Conservation (phyloP, 2,329 filamentous ascomycete genomes). For the Cytospora paraplurivora region DNA sequence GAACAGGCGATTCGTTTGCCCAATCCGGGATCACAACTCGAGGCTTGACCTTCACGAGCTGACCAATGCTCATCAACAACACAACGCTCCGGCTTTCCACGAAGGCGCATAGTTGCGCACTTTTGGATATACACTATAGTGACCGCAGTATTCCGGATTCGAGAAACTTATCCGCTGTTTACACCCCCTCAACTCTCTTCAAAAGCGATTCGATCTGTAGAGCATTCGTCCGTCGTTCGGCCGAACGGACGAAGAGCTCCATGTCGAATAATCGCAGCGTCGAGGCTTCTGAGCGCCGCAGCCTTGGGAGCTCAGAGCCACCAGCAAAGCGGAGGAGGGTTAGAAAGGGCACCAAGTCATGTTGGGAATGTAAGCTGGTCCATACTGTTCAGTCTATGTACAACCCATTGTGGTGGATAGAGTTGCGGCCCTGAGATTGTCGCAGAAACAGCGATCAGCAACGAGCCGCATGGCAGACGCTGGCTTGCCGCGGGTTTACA, state of each 20-base stretch:
- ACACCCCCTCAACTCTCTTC: background rate
- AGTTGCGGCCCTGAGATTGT: background rate
- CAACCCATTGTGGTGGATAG: constrained; percentile 4
- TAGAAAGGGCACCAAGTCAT: constrained; percentile 57
- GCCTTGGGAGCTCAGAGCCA: constrained; percentile 23
- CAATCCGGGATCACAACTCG: background rate
- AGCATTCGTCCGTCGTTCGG: constrained; percentile 25
- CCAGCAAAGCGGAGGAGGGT: constrained; percentile 45
- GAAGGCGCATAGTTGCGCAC: constrained; percentile 19
- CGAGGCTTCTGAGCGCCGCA: constrained; percentile 3
- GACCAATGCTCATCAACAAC: constrained; percentile 19
- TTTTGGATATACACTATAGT: background rate
- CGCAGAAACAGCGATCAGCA: background rate
- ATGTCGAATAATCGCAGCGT: constrained; percentile 18
- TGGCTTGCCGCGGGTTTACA: no score
- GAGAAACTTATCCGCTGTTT: background rate
- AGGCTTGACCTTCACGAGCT: constrained; percentile 16
- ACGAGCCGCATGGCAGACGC: background rate
- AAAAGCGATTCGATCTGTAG: background rate
- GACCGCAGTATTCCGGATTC: background rate
- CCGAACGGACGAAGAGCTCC: constrained; percentile 13
- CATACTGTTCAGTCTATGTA: background rate
- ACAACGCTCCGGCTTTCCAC: constrained; percentile 4
- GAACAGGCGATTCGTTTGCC: constrained; percentile 9
- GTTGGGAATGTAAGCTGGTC: constrained; percentile 53